Conservation (phyloP, 345 rosid species). For the Atalantia buxifolia region DNA sequence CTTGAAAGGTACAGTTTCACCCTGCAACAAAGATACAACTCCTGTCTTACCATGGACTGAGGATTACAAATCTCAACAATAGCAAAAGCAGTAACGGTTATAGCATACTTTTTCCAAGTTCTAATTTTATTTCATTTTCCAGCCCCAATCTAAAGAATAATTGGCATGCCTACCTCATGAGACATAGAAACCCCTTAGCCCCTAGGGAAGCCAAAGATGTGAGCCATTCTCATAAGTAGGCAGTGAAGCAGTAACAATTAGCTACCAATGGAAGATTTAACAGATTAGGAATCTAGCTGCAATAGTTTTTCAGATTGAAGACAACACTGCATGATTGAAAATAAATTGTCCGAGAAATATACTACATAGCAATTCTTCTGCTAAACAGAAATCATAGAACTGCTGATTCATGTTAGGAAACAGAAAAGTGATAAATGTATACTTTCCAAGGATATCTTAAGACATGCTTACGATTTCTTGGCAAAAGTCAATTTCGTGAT, state of each 20-base stretch:
- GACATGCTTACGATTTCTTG: conserved; percentile 55
- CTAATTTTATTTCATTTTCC: neutral
- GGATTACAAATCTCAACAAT: neutral
- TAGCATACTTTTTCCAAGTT: neutral
- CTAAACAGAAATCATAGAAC: neutral
- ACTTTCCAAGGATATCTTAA: neutral
- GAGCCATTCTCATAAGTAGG: neutral
- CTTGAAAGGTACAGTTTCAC: conserved; percentile 79
- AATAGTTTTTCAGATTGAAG: neutral
- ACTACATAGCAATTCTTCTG: neutral
- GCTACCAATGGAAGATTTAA: neutral
- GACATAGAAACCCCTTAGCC: neutral
- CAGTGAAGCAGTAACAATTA: neutral
- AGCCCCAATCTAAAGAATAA: neutral
- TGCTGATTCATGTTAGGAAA: neutral
- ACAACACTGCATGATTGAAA: neutral
- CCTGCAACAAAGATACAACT: conserved; percentile 42
- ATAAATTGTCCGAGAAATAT: neutral
- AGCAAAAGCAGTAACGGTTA: neutral
- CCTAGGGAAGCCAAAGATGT: neutral
- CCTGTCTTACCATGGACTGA: neutral
- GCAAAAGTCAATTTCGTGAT: conserved; percentile 82
- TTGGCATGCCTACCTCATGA: neutral
- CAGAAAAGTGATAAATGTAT: neutral
- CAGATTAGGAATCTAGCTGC: neutral